These are phyloP conservation scores for Prunus mongolica DNA, from an alignment of 306 rosid species.

Conservation along the genomic window DNA sequence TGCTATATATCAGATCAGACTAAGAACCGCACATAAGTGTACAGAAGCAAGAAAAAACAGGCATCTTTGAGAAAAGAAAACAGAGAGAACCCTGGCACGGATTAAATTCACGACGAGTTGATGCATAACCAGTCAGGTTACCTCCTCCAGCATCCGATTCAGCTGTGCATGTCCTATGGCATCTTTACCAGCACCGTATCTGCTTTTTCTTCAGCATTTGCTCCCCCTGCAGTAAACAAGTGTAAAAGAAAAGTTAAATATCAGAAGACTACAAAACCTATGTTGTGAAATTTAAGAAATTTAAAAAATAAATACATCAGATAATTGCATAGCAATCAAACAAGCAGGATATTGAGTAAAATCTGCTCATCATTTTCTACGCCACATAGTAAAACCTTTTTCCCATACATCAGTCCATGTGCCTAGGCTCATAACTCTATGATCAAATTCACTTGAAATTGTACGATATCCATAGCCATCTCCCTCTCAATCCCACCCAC, in stretches of 20 bases:
- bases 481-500: not conserved
- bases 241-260: not conserved
- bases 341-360: not conserved
- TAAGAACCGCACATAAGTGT: conserved; percentile 7
- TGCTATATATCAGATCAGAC: conserved; percentile 38
- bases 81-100: conserved; percentile 17
- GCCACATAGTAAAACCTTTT: not conserved
- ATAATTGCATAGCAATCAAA: not conserved
- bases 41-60: conserved; percentile 22
- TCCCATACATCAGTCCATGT: not conserved
- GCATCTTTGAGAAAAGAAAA: conserved; percentile 16
- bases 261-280: not conserved
- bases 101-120: conserved; percentile 33
- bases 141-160: conserved; percentile 42
- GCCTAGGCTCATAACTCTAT: not conserved
- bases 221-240: conserved; percentile 3
- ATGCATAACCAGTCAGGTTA: conserved; percentile 42
- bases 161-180: not conserved
- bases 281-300: not conserved
- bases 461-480: not conserved
- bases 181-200: conserved; percentile 6
- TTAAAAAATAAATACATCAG: not conserved
- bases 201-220: conserved; percentile 25
- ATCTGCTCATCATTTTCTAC: not conserved
- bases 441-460: not conserved